Evolutionary conservation across 2,329 filamentous ascomycete genomes (phyloP).

Genomic region (Cadophora gregata): DNA sequence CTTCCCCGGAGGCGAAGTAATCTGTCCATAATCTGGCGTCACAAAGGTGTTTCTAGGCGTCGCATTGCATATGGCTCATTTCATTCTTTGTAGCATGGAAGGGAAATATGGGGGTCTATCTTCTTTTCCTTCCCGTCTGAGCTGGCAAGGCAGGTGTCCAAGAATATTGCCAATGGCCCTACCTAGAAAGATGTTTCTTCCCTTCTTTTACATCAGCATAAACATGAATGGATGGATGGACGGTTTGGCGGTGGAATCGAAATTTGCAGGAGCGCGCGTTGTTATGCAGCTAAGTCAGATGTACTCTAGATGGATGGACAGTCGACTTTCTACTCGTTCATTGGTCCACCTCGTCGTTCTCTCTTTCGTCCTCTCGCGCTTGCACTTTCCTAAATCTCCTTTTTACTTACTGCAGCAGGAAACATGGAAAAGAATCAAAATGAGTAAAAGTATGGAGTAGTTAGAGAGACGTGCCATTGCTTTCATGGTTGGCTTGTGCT

Average conservation of each 20-base stretch:
- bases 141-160: background rate
- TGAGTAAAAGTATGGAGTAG: slow-evolving; percentile 10
- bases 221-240: slow-evolving; percentile 8
- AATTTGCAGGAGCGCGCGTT: slow-evolving; percentile 11
- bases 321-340: background rate
- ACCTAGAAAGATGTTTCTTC: background rate
- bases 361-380: background rate
- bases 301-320: slow-evolving; percentile 7
- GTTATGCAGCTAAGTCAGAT: slow-evolving; percentile 3
- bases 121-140: slow-evolving; percentile 5
- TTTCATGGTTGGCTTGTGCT: slow-evolving; percentile 14
- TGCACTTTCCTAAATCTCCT: background rate
- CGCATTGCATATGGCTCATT: slow-evolving; percentile 34
- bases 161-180: background rate
- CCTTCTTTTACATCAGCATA: slow-evolving; percentile 1
- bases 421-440: background rate
- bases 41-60: slow-evolving; percentile 31
- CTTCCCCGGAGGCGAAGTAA: slow-evolving; percentile 21
- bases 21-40: slow-evolving; percentile 22
- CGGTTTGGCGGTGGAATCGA: background rate
- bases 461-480: background rate
- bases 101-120: slow-evolving; percentile 24
- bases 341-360: background rate
- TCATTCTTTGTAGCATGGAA: slow-evolving; percentile 34
- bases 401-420: background rate